Evolutionary conservation across 1,284 basidiomycete genomes (phyloP).

Genomic region (Ganoderma lucidum): DNA sequence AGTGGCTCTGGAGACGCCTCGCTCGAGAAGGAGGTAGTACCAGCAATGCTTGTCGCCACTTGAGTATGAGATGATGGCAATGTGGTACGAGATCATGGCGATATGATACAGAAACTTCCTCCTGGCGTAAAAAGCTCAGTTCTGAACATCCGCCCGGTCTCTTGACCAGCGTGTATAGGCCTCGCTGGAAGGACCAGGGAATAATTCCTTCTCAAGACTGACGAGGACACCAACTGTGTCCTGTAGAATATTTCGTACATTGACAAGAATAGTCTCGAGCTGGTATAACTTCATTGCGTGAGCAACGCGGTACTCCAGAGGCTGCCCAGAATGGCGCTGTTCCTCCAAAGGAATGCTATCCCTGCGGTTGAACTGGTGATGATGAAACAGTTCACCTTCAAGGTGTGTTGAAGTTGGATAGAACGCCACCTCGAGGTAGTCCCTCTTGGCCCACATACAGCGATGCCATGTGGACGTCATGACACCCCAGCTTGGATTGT

Average conservation of each 20-base stretch:
- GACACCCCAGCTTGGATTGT: background rate
- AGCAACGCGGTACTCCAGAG: background rate
- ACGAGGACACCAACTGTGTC: background rate
- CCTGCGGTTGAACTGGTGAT: background rate
- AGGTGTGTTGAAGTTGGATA: background rate
- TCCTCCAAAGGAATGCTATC: background rate
- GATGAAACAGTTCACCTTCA: background rate
- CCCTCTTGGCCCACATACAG: background rate
- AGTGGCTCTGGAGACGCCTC: background rate
- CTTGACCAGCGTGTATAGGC: background rate
- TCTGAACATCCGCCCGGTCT: background rate
- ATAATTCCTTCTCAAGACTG: background rate
- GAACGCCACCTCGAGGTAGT: background rate
- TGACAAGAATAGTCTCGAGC: background rate
- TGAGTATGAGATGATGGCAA: background rate
- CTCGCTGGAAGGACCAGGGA: background rate
- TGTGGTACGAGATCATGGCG: background rate
- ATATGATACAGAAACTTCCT: background rate
- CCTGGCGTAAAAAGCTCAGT: background rate
- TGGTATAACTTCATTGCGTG: background rate
- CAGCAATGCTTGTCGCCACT: background rate
- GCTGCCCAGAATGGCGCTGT: background rate
- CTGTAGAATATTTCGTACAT: background rate
- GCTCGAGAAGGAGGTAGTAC: background rate
- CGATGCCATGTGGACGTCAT: background rate